phyloP scores from a whole-genome alignment of 768 basidiomycete species.

The Boletus tomentosulus region DNA sequence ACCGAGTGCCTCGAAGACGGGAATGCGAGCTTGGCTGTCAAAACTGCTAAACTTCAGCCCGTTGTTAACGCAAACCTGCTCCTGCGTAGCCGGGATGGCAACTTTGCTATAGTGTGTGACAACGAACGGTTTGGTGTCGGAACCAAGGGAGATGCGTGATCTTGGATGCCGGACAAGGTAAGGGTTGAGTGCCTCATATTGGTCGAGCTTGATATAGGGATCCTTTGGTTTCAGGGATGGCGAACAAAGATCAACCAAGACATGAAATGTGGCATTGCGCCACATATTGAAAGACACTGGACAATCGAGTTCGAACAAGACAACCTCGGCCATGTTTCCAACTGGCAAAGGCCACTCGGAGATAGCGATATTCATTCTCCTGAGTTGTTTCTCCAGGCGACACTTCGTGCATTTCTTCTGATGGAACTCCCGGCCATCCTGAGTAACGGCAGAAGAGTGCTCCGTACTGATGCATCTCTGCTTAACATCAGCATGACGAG shows the following conservation, averaged over 20 bases:
- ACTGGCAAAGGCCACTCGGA: conserved; percentile 46
- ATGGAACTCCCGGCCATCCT: not conserved
- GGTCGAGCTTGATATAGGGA: conserved; percentile 1
- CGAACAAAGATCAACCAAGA: conserved; percentile 35
- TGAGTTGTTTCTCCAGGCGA: not conserved
- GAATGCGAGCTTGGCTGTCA: conserved; percentile 14
- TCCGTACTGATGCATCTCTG: not conserved
- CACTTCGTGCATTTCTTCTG: conserved; percentile 27
- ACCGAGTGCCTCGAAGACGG: conserved; percentile 14
- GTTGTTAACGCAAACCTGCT: conserved; percentile 27
- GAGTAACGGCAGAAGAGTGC: not conserved
- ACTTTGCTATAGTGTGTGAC: conserved; percentile 30
- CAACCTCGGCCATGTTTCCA: conserved; percentile 10
- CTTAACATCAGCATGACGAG: too few species aligned
- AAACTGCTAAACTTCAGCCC: conserved; percentile 28
- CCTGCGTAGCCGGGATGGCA: conserved; percentile 14
- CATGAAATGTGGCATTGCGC: conserved; percentile 21
- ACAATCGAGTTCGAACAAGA: conserved; percentile 40
- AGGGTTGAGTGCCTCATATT: not conserved
- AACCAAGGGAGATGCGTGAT: conserved; percentile 35
- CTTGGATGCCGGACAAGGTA: conserved; percentile 3
- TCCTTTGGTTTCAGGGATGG: not conserved
- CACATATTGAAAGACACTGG: conserved; percentile 38
- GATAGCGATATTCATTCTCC: conserved; percentile 28
- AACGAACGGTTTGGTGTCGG: conserved; percentile 32